Evolutionary conservation across 148 eudicot species (phyloP).

Genomic region (Spergularia marina): DNA sequence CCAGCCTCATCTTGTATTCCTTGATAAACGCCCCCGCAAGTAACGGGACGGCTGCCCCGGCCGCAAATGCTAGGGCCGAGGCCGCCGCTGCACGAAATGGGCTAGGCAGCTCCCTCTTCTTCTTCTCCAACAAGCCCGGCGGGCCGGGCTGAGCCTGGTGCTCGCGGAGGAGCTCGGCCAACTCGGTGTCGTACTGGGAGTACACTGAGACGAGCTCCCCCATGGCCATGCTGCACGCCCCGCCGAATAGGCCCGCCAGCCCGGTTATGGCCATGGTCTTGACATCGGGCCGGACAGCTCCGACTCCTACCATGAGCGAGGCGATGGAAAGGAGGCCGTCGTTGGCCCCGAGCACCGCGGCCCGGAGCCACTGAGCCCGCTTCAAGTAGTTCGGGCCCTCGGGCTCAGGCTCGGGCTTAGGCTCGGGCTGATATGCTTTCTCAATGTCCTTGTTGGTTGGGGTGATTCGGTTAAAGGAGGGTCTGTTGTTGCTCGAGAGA

Average conservation of each 20-base stretch:
- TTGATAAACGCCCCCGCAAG: slow-evolving; percentile 42
- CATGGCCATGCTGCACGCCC: slow-evolving; percentile 60
- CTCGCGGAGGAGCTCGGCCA: slow-evolving; percentile 40
- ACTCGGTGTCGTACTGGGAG: slow-evolving; percentile 56
- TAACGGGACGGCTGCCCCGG: slow-evolving; percentile 55
- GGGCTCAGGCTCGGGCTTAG: not conserved
- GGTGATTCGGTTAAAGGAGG: slow-evolving; percentile 22
- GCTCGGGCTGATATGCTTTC: not conserved
- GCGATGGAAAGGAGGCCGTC: slow-evolving; percentile 58
- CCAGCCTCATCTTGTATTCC: slow-evolving; percentile 39
- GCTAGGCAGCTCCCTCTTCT: slow-evolving; percentile 35
- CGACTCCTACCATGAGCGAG: slow-evolving; percentile 54
- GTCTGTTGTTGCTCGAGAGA: not conserved
- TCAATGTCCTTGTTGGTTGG: slow-evolving; percentile 18
- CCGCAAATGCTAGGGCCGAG: slow-evolving; percentile 41
- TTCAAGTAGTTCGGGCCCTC: slow-evolving; percentile 29
- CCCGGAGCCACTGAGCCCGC: slow-evolving; percentile 53
- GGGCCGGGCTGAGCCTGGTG: slow-evolving; percentile 3
- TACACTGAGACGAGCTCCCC: slow-evolving; percentile 61
- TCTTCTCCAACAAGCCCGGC: slow-evolving; percentile 10
- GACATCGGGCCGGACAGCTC: slow-evolving; percentile 41
- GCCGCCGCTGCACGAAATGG: slow-evolving; percentile 49
- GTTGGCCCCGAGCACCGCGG: slow-evolving; percentile 57
- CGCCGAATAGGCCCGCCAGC: slow-evolving; percentile 44
- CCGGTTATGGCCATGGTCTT: slow-evolving; percentile 46